phyloP scores from a whole-genome alignment of 2,329 filamentous ascomycete species.

The Arachnomyces sp. region DNA sequence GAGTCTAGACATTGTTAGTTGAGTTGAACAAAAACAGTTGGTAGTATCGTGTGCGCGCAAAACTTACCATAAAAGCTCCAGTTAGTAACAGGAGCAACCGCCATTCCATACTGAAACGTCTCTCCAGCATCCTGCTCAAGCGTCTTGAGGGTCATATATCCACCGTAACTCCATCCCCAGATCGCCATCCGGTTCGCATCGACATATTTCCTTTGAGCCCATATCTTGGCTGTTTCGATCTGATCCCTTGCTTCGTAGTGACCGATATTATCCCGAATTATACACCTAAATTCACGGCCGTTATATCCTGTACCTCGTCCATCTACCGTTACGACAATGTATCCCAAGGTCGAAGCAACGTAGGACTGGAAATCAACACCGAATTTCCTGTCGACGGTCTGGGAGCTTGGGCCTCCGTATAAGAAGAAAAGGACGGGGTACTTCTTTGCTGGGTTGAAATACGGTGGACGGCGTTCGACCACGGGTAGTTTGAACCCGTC shows the following conservation, averaged over 20 bases:
- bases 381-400: slow-evolving; percentile 74
- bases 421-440: slow-evolving; percentile 94
- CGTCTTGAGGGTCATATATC: slow-evolving; percentile 90
- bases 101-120: slow-evolving; percentile 95
- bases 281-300: slow-evolving; percentile 72
- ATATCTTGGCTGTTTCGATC: slow-evolving; percentile 79
- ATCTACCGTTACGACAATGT: slow-evolving; percentile 91
- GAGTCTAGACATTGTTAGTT: slow-evolving; percentile 47
- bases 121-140: slow-evolving; percentile 81
- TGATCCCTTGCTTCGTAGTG: slow-evolving; percentile 81
- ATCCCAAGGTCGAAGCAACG: slow-evolving; percentile 74
- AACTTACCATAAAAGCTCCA: slow-evolving; percentile 74
- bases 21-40: not conserved
- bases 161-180: slow-evolving; percentile 98
- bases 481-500: slow-evolving; percentile 65
- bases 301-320: slow-evolving; percentile 86
- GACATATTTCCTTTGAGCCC: slow-evolving; percentile 72
- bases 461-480: slow-evolving; percentile 78
- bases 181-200: slow-evolving; percentile 77
- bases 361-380: slow-evolving; percentile 83
- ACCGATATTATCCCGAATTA: slow-evolving; percentile 75
- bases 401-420: slow-evolving; percentile 91
- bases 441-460: slow-evolving; percentile 73
- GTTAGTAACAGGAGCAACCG: slow-evolving; percentile 95
- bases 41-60: not conserved